A percentile compares a stretch with the other conserved stretches of the same genome.
phyloP scores from a whole-genome alignment of 139 green algal genomes.

The Chlorella sp. region DNA sequence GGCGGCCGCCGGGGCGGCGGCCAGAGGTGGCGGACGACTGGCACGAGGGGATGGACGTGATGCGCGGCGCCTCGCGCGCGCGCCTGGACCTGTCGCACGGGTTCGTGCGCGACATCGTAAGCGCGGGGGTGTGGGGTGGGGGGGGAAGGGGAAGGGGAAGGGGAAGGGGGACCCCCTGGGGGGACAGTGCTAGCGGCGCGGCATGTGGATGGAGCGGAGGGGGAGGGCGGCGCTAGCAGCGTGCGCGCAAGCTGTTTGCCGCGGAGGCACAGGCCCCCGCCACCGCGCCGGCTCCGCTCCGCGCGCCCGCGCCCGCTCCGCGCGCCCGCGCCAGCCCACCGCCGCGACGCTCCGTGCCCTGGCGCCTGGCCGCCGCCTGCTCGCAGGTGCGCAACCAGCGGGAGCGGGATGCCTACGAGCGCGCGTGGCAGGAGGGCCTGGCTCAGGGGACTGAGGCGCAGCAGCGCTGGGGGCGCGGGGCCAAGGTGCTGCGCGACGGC shows the following conservation, averaged over 20 bases:
- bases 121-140: neutral
- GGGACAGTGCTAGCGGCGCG: neutral
- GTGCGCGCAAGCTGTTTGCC: no score
- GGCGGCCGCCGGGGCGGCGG: no score
- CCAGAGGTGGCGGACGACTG: no score
- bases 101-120: slow-evolving; percentile 32
- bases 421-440: slow-evolving; percentile 19
- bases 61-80: neutral
- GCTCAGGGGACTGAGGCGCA: slow-evolving; percentile 5
- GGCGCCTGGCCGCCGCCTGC: neutral
- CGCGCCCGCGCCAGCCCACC: neutral
- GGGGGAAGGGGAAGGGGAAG: neutral
- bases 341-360: neutral
- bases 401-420: slow-evolving; percentile 14
- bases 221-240: neutral
- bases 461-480: slow-evolving; percentile 13
- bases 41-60: slow-evolving; percentile 11
- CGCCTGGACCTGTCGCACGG: slow-evolving; percentile 27
- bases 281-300: neutral
- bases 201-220: neutral
- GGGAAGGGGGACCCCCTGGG: neutral
- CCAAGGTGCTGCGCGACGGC: slow-evolving; percentile 23
- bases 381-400: slow-evolving; percentile 29
- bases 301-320: neutral
- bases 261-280: neutral